Evolutionary conservation across 176 grass and related monocot genomes (phyloP).

Genomic region (Areca catechu): DNA sequence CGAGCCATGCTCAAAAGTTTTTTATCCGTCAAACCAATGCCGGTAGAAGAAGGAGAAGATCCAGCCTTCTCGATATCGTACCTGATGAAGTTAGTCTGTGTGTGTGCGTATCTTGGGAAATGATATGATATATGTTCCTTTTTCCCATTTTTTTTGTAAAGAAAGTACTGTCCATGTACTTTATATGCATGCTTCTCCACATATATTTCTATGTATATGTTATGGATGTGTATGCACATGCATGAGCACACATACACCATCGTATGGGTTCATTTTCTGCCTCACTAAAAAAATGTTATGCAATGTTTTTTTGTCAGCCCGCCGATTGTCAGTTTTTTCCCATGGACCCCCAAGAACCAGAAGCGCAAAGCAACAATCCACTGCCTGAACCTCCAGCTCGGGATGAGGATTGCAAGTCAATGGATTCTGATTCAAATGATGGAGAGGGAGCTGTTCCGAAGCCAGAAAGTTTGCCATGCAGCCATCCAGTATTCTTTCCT

Average conservation of each 20-base stretch:
- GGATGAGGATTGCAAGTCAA: slow-evolving; percentile 12
- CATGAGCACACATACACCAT: too few relatives aligned
- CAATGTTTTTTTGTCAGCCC: slow-evolving; percentile 18
- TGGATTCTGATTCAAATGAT: slow-evolving; percentile 8
- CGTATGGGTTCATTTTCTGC: too few relatives aligned
- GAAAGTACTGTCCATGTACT: neutral
- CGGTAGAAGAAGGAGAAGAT: slow-evolving; percentile 49
- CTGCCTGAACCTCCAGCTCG: slow-evolving; percentile 10
- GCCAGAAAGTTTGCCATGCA: slow-evolving; percentile 28
- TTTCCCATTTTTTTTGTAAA: neutral
- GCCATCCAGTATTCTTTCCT: slow-evolving; percentile 43
- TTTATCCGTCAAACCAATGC: slow-evolving; percentile 52
- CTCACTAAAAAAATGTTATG: too few relatives aligned
- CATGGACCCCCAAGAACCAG: slow-evolving; percentile 39
- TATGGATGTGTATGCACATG: too few relatives aligned
- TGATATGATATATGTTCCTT: neutral
- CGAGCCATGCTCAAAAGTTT: slow-evolving; percentile 69
- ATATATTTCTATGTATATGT: neutral
- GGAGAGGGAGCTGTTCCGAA: slow-evolving; percentile 18
- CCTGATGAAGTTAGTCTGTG: slow-evolving; percentile 31
- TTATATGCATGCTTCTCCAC: neutral
- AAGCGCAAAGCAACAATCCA: slow-evolving; percentile 19
- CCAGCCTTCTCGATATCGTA: slow-evolving; percentile 62
- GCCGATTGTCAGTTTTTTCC: slow-evolving; percentile 20
- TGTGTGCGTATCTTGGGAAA: neutral